These are phyloP conservation scores for Colletotrichum sp. DNA, from an alignment of 2,329 filamentous ascomycete genomes.

Conservation along the genomic window DNA sequence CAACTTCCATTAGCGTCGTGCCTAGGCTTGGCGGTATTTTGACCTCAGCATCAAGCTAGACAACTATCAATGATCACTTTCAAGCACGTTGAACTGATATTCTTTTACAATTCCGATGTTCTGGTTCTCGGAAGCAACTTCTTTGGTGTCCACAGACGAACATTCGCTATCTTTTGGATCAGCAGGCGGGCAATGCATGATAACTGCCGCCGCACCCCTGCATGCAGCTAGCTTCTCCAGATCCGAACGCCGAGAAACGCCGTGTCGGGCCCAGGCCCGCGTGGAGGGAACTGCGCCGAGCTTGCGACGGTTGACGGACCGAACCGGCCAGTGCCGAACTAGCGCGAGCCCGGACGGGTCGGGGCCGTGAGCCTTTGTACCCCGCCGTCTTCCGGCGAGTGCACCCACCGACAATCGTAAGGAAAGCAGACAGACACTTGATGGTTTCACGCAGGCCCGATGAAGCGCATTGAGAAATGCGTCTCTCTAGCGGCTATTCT, in stretches of 20 bases:
- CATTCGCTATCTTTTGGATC: neutral
- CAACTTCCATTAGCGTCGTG: neutral
- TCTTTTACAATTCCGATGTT: fast-evolving
- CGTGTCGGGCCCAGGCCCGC: neutral
- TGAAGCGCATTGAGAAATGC: neutral
- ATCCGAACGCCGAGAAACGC: neutral
- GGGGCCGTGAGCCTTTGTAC: neutral
- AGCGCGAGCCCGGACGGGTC: neutral
- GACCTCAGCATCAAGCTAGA: neutral
- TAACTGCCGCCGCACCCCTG: neutral
- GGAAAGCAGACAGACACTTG: neutral
- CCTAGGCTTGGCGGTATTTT: neutral
- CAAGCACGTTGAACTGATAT: neutral
- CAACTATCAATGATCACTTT: neutral
- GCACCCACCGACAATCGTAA: neutral
- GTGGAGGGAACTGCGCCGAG: neutral
- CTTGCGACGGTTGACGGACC: neutral
- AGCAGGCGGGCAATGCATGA: neutral
- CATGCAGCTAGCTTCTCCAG: neutral
- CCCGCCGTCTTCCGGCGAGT: neutral
- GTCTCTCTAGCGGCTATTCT: neutral
- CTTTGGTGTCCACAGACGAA: neutral
- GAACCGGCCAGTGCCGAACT: neutral
- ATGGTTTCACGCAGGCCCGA: neutral
- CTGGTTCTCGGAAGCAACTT: neutral